These are phyloP conservation scores for Fraxinus dipetala DNA, from an alignment of 305 asterid species.

Conservation along the genomic window DNA sequence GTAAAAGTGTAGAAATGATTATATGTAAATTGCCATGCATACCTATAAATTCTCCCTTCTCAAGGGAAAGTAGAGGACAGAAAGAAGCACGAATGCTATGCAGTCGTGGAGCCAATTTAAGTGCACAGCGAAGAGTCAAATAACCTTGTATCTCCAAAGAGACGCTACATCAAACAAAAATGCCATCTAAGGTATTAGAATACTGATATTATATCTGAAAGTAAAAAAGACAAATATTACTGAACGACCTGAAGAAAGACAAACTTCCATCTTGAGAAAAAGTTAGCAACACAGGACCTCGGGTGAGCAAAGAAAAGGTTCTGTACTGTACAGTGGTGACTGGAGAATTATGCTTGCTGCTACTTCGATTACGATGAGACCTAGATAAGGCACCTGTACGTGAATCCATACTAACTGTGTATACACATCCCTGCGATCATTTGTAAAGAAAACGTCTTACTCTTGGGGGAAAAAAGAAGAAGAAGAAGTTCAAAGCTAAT, in stretches of 20 bases:
- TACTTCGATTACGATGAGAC: slow-evolving; percentile 73
- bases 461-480: background rate
- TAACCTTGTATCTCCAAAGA: slow-evolving; percentile 83
- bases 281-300: slow-evolving; percentile 83
- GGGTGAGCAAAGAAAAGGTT: slow-evolving; percentile 80
- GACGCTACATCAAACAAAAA: slow-evolving; percentile 44
- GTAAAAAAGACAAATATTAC: background rate
- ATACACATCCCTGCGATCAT: slow-evolving; percentile 72
- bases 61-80: slow-evolving; percentile 96
- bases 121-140: slow-evolving; percentile 81
- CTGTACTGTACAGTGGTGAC: slow-evolving; percentile 88
- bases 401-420: slow-evolving; percentile 73
- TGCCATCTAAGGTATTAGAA: slow-evolving; percentile 16
- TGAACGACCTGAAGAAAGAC: slow-evolving; percentile 82
- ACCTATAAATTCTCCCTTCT: slow-evolving; percentile 97
- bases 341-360: slow-evolving; percentile 63
- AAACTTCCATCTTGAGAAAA: slow-evolving; percentile 79
- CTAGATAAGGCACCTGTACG: slow-evolving; percentile 69
- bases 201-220: slow-evolving; percentile 14
- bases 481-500: slow-evolving; percentile 6
- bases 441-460: slow-evolving; percentile 21
- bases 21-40: background rate
- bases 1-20: background rate
- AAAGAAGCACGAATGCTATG: slow-evolving; percentile 91
- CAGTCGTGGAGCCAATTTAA: slow-evolving; percentile 72